Conservation (phyloP, 305 asterid species). For the Nicotiana rustica region DNA sequence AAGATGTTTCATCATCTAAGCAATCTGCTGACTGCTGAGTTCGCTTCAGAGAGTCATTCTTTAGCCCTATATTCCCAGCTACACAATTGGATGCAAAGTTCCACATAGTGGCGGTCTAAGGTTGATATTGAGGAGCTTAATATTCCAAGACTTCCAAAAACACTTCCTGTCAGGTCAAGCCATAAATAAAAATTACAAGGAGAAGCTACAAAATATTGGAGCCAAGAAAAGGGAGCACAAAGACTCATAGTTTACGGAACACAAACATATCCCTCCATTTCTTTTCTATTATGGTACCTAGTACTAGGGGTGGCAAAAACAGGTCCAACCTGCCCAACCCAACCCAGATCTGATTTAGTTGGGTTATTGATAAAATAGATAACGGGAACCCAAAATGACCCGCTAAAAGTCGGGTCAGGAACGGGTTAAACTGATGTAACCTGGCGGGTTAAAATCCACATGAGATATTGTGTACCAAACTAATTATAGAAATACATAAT, state of each 20-base stretch:
- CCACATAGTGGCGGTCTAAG: constrained; percentile 54
- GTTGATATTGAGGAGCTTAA: not conserved
- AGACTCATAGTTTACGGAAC: constrained; percentile 7
- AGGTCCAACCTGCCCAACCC: no score
- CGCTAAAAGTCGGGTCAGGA: no score
- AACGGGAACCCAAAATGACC: no score
- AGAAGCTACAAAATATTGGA: constrained; percentile 4
- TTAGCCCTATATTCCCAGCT: constrained; percentile 64
- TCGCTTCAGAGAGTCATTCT: constrained; percentile 51
- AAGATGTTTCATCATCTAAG: constrained; percentile 80
- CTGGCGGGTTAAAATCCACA: no score
- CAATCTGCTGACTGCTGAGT: constrained; percentile 54
- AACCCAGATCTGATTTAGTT: no score
- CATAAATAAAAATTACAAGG: not conserved
- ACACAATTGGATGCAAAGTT: constrained; percentile 72
- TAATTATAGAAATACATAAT: constrained; percentile 16
- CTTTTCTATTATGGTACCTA: not conserved
- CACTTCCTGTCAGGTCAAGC: constrained; percentile 16
- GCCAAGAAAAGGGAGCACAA: constrained; percentile 10
- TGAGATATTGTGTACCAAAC: not conserved
- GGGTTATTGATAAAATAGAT: no score
- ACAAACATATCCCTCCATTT: not conserved
- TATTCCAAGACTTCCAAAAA: constrained; percentile 18
- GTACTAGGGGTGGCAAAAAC: no score
- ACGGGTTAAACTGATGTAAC: no score